Base-by-base conservation (phyloP, 2,329 filamentous ascomycete species). In the Epichloe sibirici region DNA sequence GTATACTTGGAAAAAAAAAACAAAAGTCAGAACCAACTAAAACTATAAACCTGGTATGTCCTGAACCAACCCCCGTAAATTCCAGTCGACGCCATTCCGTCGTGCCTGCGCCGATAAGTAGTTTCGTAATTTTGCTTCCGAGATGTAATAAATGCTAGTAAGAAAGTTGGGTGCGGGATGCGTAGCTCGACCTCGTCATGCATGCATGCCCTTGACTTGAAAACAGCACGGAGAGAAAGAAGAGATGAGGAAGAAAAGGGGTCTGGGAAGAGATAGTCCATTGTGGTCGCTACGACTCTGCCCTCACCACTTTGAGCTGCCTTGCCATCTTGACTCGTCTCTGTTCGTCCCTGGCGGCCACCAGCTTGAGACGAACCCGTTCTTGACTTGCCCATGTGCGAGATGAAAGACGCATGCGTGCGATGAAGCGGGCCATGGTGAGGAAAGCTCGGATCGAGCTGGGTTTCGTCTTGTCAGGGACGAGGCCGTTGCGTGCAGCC, bases 311-410 rank as follows among this genome's bases (percentile, higher is more conserved):
- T 58, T 64, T 66, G 49, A 71, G 61, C 59, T 66, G 65, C 53
- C 64, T 65, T 48, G 72, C 67, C 45, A 72, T 65, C 62, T 74
- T 73, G 52, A 66, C 66, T 57, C 69, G 71, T 61, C 70, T 67
- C 65, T 70, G 68, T 55, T 71, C 69, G 54, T 78, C 74, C 48
- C 72, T 70, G 5, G 74, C 75, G 11, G 70, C 69, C n/a, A 69
- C 72, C 53, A 82, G 69, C 54, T 69, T 67, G 57, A 65, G 66
- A 50, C 77, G 70, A 40, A 74, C 72, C 50, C 66, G 68, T 62
- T 82, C 77, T 53, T 80, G 75, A 51, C 70, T 66, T 31, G 68
- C 69, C 78, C 78, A 82, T 23, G 66, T 63, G 38, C 66, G 66
- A 15, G 77, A 75, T 21, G 71, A 67, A 48, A 76, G 65, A 53